phyloP scores from a whole-genome alignment of 2,329 filamentous ascomycete genomes.

The Cordyceps tenuipes region DNA sequence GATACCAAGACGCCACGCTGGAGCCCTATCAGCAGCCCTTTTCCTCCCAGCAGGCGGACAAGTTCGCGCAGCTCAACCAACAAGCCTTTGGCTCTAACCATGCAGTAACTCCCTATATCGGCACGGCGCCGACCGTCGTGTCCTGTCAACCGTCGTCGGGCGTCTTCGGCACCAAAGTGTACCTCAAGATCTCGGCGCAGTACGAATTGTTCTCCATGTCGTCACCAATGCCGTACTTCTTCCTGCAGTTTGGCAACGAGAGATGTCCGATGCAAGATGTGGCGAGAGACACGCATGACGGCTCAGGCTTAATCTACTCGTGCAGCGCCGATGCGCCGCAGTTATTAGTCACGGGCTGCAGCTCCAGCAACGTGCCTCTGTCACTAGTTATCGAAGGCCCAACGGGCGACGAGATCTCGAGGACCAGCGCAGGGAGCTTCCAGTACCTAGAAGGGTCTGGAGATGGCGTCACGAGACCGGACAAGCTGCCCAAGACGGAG shows the following conservation, averaged over 20 bases:
- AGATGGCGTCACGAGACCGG: conserved; percentile 32
- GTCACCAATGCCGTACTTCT: conserved; percentile 48
- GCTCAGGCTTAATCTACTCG: conserved; percentile 58
- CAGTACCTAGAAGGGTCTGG: conserved; percentile 44
- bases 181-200: conserved; percentile 64
- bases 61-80: conserved; percentile 44
- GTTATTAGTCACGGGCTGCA: conserved; percentile 41
- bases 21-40: conserved; percentile 45
- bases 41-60: conserved; percentile 36
- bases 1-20: conserved; percentile 51
- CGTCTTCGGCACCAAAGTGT: conserved; percentile 59
- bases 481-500: conserved; percentile 30
- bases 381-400: conserved; percentile 44
- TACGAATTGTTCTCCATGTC: conserved; percentile 60
- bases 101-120: conserved; percentile 58
- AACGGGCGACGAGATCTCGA: conserved; percentile 45
- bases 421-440: conserved; percentile 38
- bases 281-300: conserved; percentile 50
- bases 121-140: conserved; percentile 51
- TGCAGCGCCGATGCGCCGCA: conserved; percentile 65
- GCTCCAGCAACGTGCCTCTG: conserved; percentile 44
- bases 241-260: conserved; percentile 69
- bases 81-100: conserved; percentile 53
- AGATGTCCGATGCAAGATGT: conserved; percentile 55
- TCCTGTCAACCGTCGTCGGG: conserved; percentile 65